phyloP scores from a whole-genome alignment of 192 early-diverging fungal species.

The Coemansia sp. region DNA sequence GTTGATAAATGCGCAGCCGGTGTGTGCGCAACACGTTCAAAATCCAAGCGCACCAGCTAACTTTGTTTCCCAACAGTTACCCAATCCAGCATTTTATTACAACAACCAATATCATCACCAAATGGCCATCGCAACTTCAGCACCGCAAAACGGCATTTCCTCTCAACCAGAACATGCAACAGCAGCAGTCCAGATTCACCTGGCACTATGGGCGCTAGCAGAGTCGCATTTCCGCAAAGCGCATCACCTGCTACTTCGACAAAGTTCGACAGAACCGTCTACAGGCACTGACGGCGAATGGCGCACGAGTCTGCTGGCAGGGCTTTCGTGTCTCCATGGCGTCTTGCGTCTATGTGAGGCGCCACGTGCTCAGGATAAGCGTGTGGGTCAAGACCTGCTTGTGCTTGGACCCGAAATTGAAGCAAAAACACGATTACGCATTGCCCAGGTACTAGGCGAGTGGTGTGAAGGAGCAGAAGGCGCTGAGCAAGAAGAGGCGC shows the following conservation, averaged over 20 bases:
- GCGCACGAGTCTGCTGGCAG: slow-evolving; percentile 18
- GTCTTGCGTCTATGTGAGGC: slow-evolving; percentile 26
- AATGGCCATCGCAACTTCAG: slow-evolving; percentile 6
- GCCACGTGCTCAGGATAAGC: slow-evolving; percentile 8
- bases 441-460: slow-evolving; percentile 31
- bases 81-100: neutral
- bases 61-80: neutral
- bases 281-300: slow-evolving; percentile 1
- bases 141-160: neutral
- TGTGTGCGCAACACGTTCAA: slow-evolving; percentile 1
- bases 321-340: slow-evolving; percentile 33
- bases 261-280: neutral
- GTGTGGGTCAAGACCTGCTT: slow-evolving; percentile 3
- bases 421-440: slow-evolving; percentile 40
- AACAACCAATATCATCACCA: neutral
- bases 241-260: slow-evolving; percentile 9
- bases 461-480: slow-evolving; percentile 15
- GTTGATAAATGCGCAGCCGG: slow-evolving; percentile 6
- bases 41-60: neutral
- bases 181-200: slow-evolving; percentile 15
- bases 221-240: slow-evolving; percentile 38
- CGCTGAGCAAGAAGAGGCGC: slow-evolving; percentile 20
- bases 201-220: slow-evolving; percentile 28
- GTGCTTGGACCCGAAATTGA: slow-evolving; percentile 33
- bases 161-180: neutral